Conservation (phyloP, 768 basidiomycete species). For the Lactarius tabidus region DNA sequence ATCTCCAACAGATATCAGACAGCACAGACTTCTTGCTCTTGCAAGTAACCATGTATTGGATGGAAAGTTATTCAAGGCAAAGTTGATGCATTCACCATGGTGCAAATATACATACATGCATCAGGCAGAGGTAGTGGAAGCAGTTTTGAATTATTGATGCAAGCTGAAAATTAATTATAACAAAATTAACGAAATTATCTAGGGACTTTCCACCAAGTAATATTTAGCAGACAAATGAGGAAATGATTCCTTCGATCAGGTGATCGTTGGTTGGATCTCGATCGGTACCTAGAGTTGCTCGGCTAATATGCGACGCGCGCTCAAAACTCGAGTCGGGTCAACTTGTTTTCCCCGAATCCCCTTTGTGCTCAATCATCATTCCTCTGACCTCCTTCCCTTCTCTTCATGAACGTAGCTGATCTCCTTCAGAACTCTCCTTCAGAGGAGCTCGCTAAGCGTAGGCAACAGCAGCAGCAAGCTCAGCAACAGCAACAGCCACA, state of each 20-base stretch:
- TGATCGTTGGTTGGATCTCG: neutral
- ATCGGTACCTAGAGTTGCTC: neutral
- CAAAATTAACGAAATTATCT: no score
- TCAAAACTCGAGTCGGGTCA: neutral
- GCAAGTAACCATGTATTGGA: no score
- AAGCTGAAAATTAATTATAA: no score
- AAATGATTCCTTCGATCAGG: neutral
- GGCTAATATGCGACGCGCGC: neutral
- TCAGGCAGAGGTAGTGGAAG: no score
- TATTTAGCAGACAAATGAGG: no score
- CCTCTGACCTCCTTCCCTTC: conserved; percentile 14
- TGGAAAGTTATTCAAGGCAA: no score
- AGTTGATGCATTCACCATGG: no score
- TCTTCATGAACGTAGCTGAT: conserved; percentile 63
- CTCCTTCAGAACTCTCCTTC: conserved; percentile 69
- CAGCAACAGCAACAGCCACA: conserved; percentile 28
- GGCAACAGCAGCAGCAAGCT: conserved; percentile 27
- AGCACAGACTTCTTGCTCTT: no score
- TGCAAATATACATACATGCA: no score
- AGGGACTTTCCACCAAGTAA: no score
- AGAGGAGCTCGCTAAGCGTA: conserved; percentile 41
- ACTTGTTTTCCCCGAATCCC: neutral
- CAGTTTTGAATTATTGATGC: no score
- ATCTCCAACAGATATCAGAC: no score
- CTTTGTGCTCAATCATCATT: neutral